Percentiles rank a stretch among this genome's conserved stretches.
Evolutionary conservation across 2,329 filamentous ascomycete species (phyloP).

Genomic region (Leptosphaerulina australis): DNA sequence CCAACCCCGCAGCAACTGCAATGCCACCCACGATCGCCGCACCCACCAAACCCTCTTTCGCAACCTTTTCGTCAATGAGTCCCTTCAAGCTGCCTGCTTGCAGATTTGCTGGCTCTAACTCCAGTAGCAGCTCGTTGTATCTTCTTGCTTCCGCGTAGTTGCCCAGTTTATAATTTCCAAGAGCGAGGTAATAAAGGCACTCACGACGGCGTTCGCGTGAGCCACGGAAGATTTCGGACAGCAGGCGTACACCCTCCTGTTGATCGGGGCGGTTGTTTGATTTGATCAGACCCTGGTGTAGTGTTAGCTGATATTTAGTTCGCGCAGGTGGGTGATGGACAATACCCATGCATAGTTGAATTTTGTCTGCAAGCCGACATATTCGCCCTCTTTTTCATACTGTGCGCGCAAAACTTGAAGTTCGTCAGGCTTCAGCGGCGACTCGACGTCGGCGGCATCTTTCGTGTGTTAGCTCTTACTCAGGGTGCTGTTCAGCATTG

Average conservation of each 20-base stretch:
- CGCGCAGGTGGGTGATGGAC: constrained; percentile 12
- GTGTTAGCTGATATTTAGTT: constrained; percentile 17
- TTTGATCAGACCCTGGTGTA: constrained; percentile 84
- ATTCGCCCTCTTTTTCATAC: constrained; percentile 96
- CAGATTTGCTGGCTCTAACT: constrained; percentile 88
- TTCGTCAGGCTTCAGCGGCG: constrained; percentile 88
- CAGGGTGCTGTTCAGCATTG: not conserved
- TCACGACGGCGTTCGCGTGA: constrained; percentile 92
- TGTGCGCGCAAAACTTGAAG: constrained; percentile 90
- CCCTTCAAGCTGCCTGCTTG: constrained; percentile 85
- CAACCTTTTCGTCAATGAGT: constrained; percentile 94
- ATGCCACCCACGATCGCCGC: constrained; percentile 94
- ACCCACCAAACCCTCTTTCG: constrained; percentile 90
- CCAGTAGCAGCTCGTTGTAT: constrained; percentile 91
- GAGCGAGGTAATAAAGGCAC: constrained; percentile 96
- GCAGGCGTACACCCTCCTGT: constrained; percentile 89
- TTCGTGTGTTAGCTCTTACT: constrained; percentile 29
- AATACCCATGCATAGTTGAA: constrained; percentile 99
- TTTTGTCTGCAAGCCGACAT: constrained; percentile 96
- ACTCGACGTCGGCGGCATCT: constrained; percentile 99
- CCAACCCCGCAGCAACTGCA: constrained; percentile 88
- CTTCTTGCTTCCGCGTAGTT: constrained; percentile 94
- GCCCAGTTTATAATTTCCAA: constrained; percentile 97
- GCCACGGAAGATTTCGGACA: constrained; percentile 95
- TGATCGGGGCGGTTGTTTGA: constrained; percentile 83